phyloP scores from a whole-genome alignment of 192 early-diverging fungal genomes.

The Entomortierella beljakovae region DNA sequence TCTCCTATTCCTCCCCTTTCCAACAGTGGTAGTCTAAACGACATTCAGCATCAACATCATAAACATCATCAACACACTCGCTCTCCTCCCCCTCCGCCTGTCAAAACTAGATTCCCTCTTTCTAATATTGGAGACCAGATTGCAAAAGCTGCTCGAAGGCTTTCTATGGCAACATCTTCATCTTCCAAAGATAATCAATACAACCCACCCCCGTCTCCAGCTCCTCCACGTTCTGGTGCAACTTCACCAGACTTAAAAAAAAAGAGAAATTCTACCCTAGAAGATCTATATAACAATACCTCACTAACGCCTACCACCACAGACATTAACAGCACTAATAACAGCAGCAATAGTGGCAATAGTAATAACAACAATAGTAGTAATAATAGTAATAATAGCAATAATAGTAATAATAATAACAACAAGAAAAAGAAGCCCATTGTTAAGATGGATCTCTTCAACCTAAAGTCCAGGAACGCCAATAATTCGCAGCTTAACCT shows the following conservation, averaged over 20 bases:
- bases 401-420: slow-evolving; percentile 10
- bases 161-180: slow-evolving; percentile 29
- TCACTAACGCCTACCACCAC: too few species aligned
- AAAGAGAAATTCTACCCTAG: slow-evolving; percentile 17
- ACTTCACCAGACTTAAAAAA: slow-evolving; percentile 30
- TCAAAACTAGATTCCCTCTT: slow-evolving; percentile 33
- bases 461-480: slow-evolving; percentile 16
- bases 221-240: slow-evolving; percentile 6
- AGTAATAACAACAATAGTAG: neutral
- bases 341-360: neutral
- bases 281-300: neutral
- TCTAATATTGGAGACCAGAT: slow-evolving; percentile 38
- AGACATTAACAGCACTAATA: neutral
- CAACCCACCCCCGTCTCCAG: slow-evolving; percentile 9
- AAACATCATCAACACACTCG: slow-evolving; percentile 1
- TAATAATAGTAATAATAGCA: neutral
- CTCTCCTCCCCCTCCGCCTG: slow-evolving; percentile 23
- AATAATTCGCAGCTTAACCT: slow-evolving; percentile 10
- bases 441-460: slow-evolving; percentile 40
- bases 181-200: slow-evolving; percentile 6
- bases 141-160: slow-evolving; percentile 40
- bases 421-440: slow-evolving; percentile 6
- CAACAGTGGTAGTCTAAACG: slow-evolving; percentile 9
- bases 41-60: neutral
- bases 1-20: slow-evolving; percentile 16